Evolutionary conservation across 805 yeast species (phyloP).

Genomic region (Schizosaccharomyces octosporus): DNA sequence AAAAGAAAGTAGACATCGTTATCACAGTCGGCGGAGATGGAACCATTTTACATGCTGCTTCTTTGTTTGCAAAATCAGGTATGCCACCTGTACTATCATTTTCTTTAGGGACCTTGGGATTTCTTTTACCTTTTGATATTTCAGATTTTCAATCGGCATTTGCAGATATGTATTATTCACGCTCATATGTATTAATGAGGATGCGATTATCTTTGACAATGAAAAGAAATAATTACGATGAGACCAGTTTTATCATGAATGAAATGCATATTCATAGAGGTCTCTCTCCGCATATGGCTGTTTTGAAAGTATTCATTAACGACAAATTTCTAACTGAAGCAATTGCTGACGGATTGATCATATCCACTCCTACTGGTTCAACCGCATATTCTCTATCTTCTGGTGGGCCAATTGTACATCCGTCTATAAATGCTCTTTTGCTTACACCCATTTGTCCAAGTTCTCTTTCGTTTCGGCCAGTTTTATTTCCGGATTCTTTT

Average conservation of each 20-base stretch:
- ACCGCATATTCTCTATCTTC: constrained; percentile 90
- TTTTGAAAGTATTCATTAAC: not conserved
- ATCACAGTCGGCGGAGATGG: constrained; percentile 73
- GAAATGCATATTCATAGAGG: constrained; percentile 6
- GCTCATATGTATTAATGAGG: constrained; percentile 24
- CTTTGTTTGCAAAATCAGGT: constrained; percentile 51
- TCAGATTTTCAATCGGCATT: constrained; percentile 16
- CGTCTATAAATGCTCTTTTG: constrained; percentile 74
- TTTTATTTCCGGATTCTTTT: constrained; percentile 60
- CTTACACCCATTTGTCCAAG: constrained; percentile 95
- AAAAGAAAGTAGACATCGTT: not conserved
- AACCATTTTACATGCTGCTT: constrained; percentile 29
- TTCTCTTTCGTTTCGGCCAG: constrained; percentile 76
- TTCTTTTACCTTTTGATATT: constrained; percentile 36
- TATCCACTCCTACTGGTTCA: constrained; percentile 52
- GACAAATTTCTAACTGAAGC: constrained; percentile 4
- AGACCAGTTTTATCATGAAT: constrained; percentile 5
- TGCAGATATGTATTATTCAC: constrained; percentile 17
- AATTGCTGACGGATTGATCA: constrained; percentile 36
- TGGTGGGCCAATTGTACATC: constrained; percentile 86
- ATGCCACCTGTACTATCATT: constrained; percentile 57
- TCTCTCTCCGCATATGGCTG: constrained; percentile 2
- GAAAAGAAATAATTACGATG: constrained; percentile 5
- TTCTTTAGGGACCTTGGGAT: constrained; percentile 73
- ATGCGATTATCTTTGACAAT: constrained; percentile 25